Evolutionary conservation across 352 stramenopile genomes (phyloP).

Genomic region (Peronospora farinosa): DNA sequence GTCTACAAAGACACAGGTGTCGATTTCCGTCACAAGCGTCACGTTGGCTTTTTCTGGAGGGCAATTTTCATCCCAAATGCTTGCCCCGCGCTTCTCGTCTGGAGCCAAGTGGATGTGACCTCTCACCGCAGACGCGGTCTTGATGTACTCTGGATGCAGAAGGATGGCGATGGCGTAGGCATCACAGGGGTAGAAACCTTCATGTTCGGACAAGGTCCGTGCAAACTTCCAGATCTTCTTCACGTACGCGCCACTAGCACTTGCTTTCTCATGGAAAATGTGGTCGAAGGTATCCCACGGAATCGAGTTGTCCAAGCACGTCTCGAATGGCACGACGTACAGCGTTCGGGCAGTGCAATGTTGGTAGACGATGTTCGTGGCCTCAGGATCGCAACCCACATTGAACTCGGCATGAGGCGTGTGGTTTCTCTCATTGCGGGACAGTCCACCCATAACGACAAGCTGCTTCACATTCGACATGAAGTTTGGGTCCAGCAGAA

Average conservation of each 20-base stretch:
- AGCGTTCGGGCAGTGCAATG: constrained; percentile 58
- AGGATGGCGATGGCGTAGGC: constrained; percentile 68
- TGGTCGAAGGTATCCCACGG: constrained; percentile 63
- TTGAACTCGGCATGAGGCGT: constrained; percentile 75
- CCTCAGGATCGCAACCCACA: constrained; percentile 74
- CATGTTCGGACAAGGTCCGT: constrained; percentile 33
- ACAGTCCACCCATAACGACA: constrained; percentile 70
- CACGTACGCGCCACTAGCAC: constrained; percentile 41
- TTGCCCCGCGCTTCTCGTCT: constrained; percentile 46
- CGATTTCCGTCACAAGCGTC: constrained; percentile 59
- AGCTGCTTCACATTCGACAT: constrained; percentile 52
- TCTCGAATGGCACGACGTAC: constrained; percentile 68
- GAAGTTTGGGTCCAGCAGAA: constrained; percentile 65
- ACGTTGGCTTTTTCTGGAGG: constrained; percentile 41
- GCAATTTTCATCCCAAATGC: constrained; percentile 40
- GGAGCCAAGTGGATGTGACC: constrained; percentile 53
- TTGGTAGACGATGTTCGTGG: constrained; percentile 64
- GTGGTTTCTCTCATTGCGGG: constrained; percentile 60
- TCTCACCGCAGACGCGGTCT: constrained; percentile 30
- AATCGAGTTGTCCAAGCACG: constrained; percentile 43
- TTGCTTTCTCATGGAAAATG: constrained; percentile 44
- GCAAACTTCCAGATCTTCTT: constrained; percentile 59
- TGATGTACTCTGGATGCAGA: constrained; percentile 50
- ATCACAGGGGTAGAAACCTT: constrained; percentile 64
- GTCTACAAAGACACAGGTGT: constrained; percentile 54